These are phyloP conservation scores for Clarireedia sp. DNA, from an alignment of 2,329 filamentous ascomycete genomes.

Conservation along the genomic window DNA sequence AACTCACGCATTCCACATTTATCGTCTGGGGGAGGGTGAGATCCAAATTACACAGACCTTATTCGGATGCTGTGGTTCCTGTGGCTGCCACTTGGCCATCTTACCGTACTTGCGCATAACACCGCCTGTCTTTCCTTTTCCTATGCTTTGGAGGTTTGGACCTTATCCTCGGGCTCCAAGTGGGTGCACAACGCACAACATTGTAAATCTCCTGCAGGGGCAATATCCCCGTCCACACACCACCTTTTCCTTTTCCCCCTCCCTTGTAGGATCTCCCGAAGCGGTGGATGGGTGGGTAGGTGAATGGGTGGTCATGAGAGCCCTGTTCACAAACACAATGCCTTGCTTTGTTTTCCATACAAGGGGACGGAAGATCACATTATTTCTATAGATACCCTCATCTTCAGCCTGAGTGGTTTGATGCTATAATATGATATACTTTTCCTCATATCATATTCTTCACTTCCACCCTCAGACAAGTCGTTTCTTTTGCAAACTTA, in stretches of 20 bases:
- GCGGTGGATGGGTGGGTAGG: background rate
- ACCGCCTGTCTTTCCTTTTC: background rate
- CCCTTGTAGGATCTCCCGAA: background rate
- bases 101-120: background rate
- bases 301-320: background rate
- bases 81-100: background rate
- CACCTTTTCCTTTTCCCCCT: background rate
- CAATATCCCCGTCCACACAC: background rate
- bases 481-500: background rate
- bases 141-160: conserved; percentile 1
- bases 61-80: background rate
- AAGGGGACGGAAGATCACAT: background rate
- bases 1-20: background rate
- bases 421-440: conserved; percentile 6
- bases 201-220: conserved; percentile 1
- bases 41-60: conserved; percentile 3
- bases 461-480: background rate
- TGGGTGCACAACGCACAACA: background rate
- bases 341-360: conserved; percentile 3
- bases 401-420: background rate
- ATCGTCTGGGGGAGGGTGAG: too few relatives aligned
- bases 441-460: conserved; percentile 1
- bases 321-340: background rate
- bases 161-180: conserved; percentile 6
- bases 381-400: background rate